Evolutionary conservation across 2,329 filamentous ascomycete species (phyloP).

Genomic region (Hypoxylon sp.): DNA sequence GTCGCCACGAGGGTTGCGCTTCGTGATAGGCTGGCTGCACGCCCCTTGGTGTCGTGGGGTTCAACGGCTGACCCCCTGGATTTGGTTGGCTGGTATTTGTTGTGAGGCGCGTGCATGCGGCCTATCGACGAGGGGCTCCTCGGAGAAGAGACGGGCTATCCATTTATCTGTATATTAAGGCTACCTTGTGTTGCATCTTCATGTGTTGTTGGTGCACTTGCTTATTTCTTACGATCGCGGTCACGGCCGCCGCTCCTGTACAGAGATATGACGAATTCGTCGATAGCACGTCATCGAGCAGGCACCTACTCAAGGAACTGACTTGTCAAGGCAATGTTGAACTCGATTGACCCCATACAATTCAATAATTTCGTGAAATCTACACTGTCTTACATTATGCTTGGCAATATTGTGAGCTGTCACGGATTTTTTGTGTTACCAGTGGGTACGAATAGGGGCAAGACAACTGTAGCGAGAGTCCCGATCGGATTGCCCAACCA

Average conservation of each 20-base stretch:
- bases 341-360: not conserved
- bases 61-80: slow-evolving; percentile 13
- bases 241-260: not conserved
- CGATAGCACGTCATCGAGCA: not conserved
- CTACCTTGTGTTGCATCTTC: slow-evolving; percentile 1
- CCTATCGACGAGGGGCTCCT: slow-evolving; percentile 20
- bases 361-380: not conserved
- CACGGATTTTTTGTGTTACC: not conserved
- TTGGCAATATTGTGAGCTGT: not conserved
- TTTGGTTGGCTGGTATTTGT: slow-evolving; percentile 32
- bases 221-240: slow-evolving; percentile 2
- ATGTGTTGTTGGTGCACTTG: not conserved
- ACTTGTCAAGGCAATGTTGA: not conserved
- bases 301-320: not conserved
- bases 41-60: slow-evolving; percentile 37
- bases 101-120: slow-evolving; percentile 41
- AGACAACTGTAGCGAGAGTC: not conserved
- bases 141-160: slow-evolving; percentile 16
- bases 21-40: slow-evolving; percentile 41
- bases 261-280: not conserved
- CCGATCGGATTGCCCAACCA: not conserved
- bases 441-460: not conserved
- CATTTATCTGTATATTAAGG: slow-evolving; percentile 12
- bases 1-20: slow-evolving; percentile 9
- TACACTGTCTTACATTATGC: not conserved